Evolutionary conservation across 108 stramenopile species (phyloP), one percentile per base, ranked within the genome.

Genomic region (Asterionellopsis glacialis): DNA sequence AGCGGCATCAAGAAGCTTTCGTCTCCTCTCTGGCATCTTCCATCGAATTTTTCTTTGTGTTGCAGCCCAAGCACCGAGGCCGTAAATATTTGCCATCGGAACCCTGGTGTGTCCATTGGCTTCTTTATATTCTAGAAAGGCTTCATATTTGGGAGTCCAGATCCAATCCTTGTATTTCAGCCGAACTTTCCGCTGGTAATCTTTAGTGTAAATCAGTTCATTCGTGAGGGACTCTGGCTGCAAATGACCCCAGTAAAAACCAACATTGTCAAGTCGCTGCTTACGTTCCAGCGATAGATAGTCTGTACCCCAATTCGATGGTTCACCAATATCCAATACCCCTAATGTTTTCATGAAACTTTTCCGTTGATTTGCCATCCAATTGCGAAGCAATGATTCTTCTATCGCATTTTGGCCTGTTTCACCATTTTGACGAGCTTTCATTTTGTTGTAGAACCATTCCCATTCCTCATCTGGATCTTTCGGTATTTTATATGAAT

Each of bases 301-400:
- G 16, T 16, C 19, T 9, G 47, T 48, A 16, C 47, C 47, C 47
- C 47, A 48, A 21, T 48, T 48, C 19, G 16, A 21, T 21, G 16
- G 47, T 16, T 48, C 47, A 5, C 19, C 47, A 48, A 48, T 48
- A 9, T 48, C 47, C 47, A 48, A 48, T 16, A 48, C 47, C 47
- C 47, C 47, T 19, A 48, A 21, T 48, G 47, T 48, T 9, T 48
- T 48, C 47, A 48, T 48, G 9, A 48, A 48, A 48, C 47, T 48
- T 21, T 48, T 48, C 16, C 47, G 2, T 21, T 48, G 47, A 48
- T 21, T 48, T 19, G 47, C 47, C 47, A 48, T 48, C 47, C 47
- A 48, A 48, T 48, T 16, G 5, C 47, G 16, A 16, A 48, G 16
- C 47, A 48, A 21, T 19, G 47, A 48, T 21, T 48, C 47, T 48